Base-by-base conservation (phyloP, 495 filamentous ascomycete genomes). In the Aspergillus sclerotioniger region DNA sequence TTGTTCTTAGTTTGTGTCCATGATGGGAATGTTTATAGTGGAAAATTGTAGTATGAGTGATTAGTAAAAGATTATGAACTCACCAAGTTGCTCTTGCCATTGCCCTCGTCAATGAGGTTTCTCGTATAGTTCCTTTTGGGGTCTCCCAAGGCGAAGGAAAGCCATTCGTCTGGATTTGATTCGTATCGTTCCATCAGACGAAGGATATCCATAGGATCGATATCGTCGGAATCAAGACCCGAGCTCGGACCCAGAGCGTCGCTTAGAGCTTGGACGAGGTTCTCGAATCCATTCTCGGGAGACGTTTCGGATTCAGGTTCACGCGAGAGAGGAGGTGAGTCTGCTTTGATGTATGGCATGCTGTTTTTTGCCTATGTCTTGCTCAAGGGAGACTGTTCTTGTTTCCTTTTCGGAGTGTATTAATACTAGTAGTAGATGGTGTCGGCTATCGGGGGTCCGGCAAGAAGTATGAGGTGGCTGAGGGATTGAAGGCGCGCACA, bases 71-170 rank as follows among this genome's bases (percentile, higher is more conserved):
- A n/a, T n/a, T n/a, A 28, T 47, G n/a, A 41, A 68, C 84, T 65
- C 79, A 92, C 89, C 59, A 97, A 68, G 68, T 96, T 96, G 69
- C 89, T 87, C 68, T 93, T 96, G 25, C 91, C 92, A 67, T 96
- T 96, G 3, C 92, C 90, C 65, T 90, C 85, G 62, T 96, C 90
- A 17, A 96, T 90, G 29, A 96, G 79, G 63, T 97, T 97, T 52
- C 92, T 73, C 0, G 92, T 96, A 70, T 96, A 97, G 1, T 79
- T 78, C 59, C 84, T 78, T 47, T 73, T 84, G 33, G 69, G 54
- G 67, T 95, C 86, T 6, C 74, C 78, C 50, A 92, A 70, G 8
- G 89, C 90, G 69, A 87, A 96, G 55, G 68, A 71, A 17, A 72
- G 63, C 92, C 92, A 96, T 37, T 95, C 88, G 4, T 71, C 62